Base-by-base conservation (phyloP, 208 protist species). In the Acanthamoeba lenticulata region DNA sequence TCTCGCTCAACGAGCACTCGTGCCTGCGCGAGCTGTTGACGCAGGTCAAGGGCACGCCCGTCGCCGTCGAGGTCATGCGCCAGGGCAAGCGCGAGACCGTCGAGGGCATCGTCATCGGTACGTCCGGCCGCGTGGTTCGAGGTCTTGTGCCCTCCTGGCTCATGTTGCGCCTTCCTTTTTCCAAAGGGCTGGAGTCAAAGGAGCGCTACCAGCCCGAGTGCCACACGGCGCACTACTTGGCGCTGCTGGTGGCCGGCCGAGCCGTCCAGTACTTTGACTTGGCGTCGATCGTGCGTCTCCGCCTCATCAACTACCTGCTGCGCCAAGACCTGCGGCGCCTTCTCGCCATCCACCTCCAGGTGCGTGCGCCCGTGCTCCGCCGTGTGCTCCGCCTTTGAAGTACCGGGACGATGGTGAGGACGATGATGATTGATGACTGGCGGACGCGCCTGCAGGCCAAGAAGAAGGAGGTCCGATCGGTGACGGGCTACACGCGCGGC, bases 1-100 rank as follows among this genome's bases (percentile, higher is more conserved):
- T 79, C 32, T 79, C 67, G 67, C 67, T 79, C 67, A 79, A 79
- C 38, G 67, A 79, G 67, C 32, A 79, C 67, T 79, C 67, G 38
- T 79, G 34, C 36, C 38, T 79, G 67, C 67, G 67, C 67, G 67
- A 79, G 34, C 67, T 79, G 67, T 36, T 79, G 34, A 19, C 27
- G 21, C 67, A 79, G 67, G 67, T 79, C 32, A 79, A 79, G 67
- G 67, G 67, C 32, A 79, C 67, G 67, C 67, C 67, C 36, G 67
- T 79, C 7, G 34, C 38, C 21, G 67, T 79, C 34, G 67, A 79
- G 67, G 17, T 79, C 5, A n/a, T 47, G 15, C 32, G 67, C 32
- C 36, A 38, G 34, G 32, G 36, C 67, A 42, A 45, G 36, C 67
- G 67, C 67, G 67, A 79, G 17, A 5, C 44, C 36, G 36, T 79